These are phyloP conservation scores for Waitea zeae DNA, from an alignment of 1,284 basidiomycete genomes.

Conservation along the genomic window DNA sequence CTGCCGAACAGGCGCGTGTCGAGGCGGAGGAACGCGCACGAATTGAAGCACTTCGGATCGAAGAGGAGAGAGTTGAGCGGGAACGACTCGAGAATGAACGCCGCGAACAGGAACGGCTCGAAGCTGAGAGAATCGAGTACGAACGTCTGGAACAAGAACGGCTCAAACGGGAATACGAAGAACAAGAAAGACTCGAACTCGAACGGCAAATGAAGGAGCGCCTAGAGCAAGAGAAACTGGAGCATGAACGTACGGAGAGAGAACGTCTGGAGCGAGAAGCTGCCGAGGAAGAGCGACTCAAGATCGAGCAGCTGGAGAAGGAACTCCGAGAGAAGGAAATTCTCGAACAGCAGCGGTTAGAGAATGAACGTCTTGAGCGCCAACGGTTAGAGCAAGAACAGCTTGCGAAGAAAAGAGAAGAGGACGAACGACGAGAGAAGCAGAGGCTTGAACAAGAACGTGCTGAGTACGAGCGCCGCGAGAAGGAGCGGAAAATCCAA, in stretches of 20 bases:
- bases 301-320: constrained; percentile 9
- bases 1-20: constrained; percentile 3
- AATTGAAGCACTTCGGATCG: constrained; percentile 7
- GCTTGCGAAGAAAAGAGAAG: constrained; percentile 11
- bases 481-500: constrained; percentile 8
- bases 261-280: constrained; percentile 6
- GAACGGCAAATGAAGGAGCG: neutral
- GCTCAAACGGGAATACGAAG: constrained; percentile 8
- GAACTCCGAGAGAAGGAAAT: constrained; percentile 13
- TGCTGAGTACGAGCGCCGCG: constrained; percentile 19
- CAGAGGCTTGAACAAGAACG: constrained; percentile 24
- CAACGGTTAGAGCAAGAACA: constrained; percentile 12
- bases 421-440: constrained; percentile 16
- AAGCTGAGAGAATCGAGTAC: constrained; percentile 8
- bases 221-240: neutral
- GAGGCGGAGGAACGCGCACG: constrained; percentile 8
- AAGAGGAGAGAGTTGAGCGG: constrained; percentile 8
- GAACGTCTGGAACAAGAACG: constrained; percentile 8
- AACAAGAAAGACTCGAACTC: constrained; percentile 2
- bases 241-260: constrained; percentile 7
- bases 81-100: constrained; percentile 4
- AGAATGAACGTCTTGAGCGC: constrained; percentile 13
- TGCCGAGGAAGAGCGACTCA: constrained; percentile 8
- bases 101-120: constrained; percentile 3
- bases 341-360: constrained; percentile 14